Evolutionary conservation across 176 grass and related monocot genomes (phyloP).

Genomic region (Chrysopogon serrulatus): DNA sequence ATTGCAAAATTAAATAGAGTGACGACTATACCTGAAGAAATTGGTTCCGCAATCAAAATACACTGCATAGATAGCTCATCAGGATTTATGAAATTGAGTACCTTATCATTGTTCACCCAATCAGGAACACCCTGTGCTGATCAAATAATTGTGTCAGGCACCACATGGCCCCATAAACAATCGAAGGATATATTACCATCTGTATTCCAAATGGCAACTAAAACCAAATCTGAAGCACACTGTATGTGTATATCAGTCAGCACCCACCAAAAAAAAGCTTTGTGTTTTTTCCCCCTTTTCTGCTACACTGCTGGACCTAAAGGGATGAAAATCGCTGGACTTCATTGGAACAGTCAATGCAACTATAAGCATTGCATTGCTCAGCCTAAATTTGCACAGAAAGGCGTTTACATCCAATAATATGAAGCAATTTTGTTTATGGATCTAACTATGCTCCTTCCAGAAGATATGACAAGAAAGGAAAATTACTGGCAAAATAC

Average conservation of each 20-base stretch:
- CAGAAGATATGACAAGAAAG: constrained; percentile 20
- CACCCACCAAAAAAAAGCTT: not conserved
- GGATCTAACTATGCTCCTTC: not conserved
- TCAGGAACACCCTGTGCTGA: constrained; percentile 86
- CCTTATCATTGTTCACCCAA: constrained; percentile 87
- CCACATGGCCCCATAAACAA: not conserved
- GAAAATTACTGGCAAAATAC: not conserved
- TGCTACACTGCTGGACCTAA: not conserved
- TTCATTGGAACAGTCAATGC: not conserved
- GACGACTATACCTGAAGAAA: constrained; percentile 82
- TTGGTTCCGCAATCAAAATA: constrained; percentile 91
- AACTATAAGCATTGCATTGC: constrained; percentile 14
- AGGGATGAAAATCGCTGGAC: not conserved
- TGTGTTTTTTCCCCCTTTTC: not conserved
- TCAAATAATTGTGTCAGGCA: constrained; percentile 56
- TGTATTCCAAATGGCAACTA: not conserved
- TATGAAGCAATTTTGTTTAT: not conserved
- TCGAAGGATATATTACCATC: constrained; percentile 17
- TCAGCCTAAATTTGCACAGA: constrained; percentile 17
- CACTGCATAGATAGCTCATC: constrained; percentile 99
- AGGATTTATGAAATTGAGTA: constrained; percentile 99
- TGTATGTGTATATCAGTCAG: constrained; percentile 8
- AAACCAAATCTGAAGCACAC: not conserved
- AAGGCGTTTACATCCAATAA: not conserved
- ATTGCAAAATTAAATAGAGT: not conserved